phyloP scores from a whole-genome alignment of 176 grass and related monocot species.

The Rhynchospora breviuscula region DNA sequence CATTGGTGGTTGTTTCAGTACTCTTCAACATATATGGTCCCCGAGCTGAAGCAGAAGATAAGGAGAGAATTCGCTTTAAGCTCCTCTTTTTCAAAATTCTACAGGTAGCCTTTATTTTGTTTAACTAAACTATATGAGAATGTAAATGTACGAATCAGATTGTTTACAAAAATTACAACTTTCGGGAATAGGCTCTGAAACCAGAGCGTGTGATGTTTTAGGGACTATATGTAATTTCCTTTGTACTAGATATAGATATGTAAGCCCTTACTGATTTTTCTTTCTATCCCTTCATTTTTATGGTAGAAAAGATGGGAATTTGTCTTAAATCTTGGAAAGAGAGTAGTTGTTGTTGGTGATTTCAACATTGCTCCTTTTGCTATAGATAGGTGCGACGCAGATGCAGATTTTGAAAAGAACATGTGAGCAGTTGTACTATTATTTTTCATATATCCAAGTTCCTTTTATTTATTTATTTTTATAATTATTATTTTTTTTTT shows the following conservation, averaged over 20 bases:
- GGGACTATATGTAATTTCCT: slow-evolving; percentile 7
- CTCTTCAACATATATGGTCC: slow-evolving; percentile 98
- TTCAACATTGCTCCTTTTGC: slow-evolving; percentile 94
- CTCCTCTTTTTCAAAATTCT: slow-evolving; percentile 79
- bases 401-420: slow-evolving; percentile 81
- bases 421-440: slow-evolving; percentile 44
- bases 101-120: slow-evolving; percentile 43
- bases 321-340: slow-evolving; percentile 62
- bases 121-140: not conserved
- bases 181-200: not conserved
- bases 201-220: not conserved
- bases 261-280: slow-evolving; percentile 16
- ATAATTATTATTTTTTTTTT: not conserved
- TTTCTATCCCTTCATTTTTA: slow-evolving; percentile 6
- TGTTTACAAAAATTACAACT: not conserved
- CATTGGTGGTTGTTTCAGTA: slow-evolving; percentile 38
- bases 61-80: slow-evolving; percentile 73
- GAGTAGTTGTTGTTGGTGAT: slow-evolving; percentile 90
- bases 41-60: slow-evolving; percentile 64
- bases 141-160: not conserved
- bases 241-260: slow-evolving; percentile 5
- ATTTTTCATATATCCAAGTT: not conserved
- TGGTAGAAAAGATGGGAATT: slow-evolving; percentile 84
- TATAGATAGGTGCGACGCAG: slow-evolving; percentile 76
- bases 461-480: not conserved